Base-by-base conservation (phyloP, 2,329 filamentous ascomycete species). In the Delphinella strobiligena region DNA sequence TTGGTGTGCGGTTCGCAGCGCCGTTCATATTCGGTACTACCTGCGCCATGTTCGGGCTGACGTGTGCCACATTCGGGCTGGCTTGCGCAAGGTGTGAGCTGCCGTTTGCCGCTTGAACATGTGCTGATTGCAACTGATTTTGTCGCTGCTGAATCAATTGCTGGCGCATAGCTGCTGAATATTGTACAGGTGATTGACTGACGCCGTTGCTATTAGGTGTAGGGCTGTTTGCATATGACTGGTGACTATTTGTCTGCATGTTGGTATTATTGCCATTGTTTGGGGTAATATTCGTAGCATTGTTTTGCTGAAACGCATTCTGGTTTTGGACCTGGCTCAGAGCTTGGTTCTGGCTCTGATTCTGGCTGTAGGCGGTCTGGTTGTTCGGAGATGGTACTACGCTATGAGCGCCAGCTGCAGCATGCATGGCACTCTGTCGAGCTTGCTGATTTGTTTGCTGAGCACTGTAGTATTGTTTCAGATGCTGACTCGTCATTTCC, bases 401-500 rank as follows among this genome's bases (percentile, higher is more conserved):
- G n/a, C 42, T 40, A 19, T 46, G 38, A 4, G 58, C 51, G 17
- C 58, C 58, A 12, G 56, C 53, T 34, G 60, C 60, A 31, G 59
- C 58, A 29, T 58, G 59, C 44, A 61, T 54, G 10, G 60, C 60
- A 38, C 51, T 61, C 43, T 59, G 55, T 27, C 55, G 48, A 18
- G 54, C 54, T 33, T 52, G 57, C 39, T 46, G 54, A 14, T 48
- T 48, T 3, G 53, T 49, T 4, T 48, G 42, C 4, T 48, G 42
- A 19, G 51, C 43, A 27, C 41, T 43, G 34, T 50, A 45, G 22
- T 36, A 37, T 22, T 62, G 54, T 48, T 49, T 56, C 50, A 74
- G 55, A 35, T 67, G 63, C 29, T 74, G 66, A 2, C 64, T 70
- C 3, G 73, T 70, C 45, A 72, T 52, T 31, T 65, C 63, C 41